Conservation (phyloP, 306 rosid genomes). For the Fragaria iinumae region DNA sequence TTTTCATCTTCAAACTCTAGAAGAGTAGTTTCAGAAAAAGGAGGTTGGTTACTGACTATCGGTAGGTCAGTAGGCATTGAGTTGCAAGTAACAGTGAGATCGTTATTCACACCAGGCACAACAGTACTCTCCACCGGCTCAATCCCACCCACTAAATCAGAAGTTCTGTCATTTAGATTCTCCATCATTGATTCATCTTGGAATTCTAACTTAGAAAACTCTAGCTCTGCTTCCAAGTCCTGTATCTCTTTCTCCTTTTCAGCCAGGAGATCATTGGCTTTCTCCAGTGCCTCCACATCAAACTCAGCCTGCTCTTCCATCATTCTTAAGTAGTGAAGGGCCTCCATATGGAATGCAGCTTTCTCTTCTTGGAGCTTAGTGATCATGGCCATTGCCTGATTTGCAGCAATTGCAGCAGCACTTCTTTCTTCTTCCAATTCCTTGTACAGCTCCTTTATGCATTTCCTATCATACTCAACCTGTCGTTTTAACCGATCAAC, state of each 20-base stretch:
- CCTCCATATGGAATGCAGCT: constrained; percentile 84
- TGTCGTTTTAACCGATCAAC: constrained; percentile 53
- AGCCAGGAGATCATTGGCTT: constrained; percentile 66
- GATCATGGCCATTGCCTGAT: constrained; percentile 95
- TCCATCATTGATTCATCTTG: constrained; percentile 24
- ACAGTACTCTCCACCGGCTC: constrained; percentile 20
- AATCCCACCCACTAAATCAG: constrained; percentile 35
- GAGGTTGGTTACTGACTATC: constrained; percentile 30
- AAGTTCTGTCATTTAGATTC: constrained; percentile 20
- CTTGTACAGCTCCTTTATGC: constrained; percentile 48
- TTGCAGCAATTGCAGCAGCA: constrained; percentile 74
- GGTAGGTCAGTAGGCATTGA: constrained; percentile 34
- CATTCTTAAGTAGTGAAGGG: constrained; percentile 86
- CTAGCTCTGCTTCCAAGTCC: constrained; percentile 82
- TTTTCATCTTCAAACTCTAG: constrained; percentile 72
- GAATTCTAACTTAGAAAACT: constrained; percentile 42
- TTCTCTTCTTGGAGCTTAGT: constrained; percentile 94
- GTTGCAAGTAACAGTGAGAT: constrained; percentile 19
- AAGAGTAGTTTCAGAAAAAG: constrained; percentile 28
- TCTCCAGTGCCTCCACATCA: constrained; percentile 76
- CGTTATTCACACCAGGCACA: constrained; percentile 22
- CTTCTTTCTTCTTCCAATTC: constrained; percentile 89
- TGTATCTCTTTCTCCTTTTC: constrained; percentile 79
- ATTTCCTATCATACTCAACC: constrained; percentile 51
- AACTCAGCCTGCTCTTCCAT: constrained; percentile 98